Evolutionary conservation across 1,284 basidiomycete species (phyloP), one percentile per base, ranked within the genome.

Genomic region (Sanguinoderma infundibulare): DNA sequence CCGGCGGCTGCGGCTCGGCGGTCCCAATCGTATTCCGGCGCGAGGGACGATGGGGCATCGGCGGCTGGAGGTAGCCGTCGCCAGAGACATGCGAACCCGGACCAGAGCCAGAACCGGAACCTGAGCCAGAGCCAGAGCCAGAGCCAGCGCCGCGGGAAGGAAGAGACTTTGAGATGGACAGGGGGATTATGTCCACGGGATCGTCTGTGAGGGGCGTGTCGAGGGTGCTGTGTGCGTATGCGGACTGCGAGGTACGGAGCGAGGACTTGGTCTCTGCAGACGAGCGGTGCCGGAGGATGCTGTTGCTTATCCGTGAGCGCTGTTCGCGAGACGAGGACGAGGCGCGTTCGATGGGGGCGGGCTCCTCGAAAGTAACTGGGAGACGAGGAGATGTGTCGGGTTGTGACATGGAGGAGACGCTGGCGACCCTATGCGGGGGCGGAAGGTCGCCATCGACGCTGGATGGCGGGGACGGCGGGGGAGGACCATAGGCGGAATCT

Each of bases 391-490:
- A 54, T 17, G 62, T 60, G 57, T 61, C 70, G 34, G 62, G 66
- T 52, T 66, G 69, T 12, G 68, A 57, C 30, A 15, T 60, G 60
- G 54, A 49, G 30, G 30, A 55, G 34, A 26, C 62, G 62, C 53
- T 28, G 44, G 12, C 49, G 51, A 52, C 56, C 20, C 36, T 57
- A 17, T 60, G 50, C 34, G 47, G 54, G 32, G 69, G 50, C 30
- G 53, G 56, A 35, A 72, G 70, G 35, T 72, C 76, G 30, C 70
- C 60, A 59, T 84, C 83, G 32, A 83, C 77, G 70, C 86, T 87
- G 12, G 85, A 86, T 3, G 87, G 88, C 0, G 87, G 87, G 0
- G 86, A 89, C 5, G 88, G 87, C 1, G 87, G 87, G 0, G 86
- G 85, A 5, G 87, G 86, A 17, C 86, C 87, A 24, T 80, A 66